phyloP scores from a whole-genome alignment of 208 protist species.

The Porcisia deanei region DNA sequence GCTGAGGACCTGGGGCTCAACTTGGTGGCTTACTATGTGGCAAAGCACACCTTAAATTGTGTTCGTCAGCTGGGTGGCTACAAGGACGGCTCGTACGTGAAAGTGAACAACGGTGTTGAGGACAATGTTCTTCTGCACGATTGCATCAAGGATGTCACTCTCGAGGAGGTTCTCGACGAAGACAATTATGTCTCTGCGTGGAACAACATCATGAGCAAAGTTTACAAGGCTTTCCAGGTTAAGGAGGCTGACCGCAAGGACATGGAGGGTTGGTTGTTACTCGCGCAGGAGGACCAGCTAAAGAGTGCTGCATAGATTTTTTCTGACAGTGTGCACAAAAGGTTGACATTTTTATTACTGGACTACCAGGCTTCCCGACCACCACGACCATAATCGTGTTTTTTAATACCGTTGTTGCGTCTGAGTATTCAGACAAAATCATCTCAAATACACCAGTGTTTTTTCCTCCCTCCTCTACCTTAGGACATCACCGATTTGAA shows the following conservation, averaged over 20 bases:
- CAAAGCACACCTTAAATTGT: slow-evolving; percentile 92
- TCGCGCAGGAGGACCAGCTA: slow-evolving; percentile 24
- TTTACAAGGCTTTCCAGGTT: slow-evolving; percentile 87
- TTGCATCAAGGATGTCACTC: slow-evolving; percentile 70
- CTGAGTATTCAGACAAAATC: not conserved
- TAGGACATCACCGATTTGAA: not conserved
- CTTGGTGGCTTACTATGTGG: slow-evolving; percentile 91
- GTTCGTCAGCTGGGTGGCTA: slow-evolving; percentile 89
- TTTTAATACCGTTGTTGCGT: not conserved
- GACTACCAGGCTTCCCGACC: not conserved
- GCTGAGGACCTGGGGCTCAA: slow-evolving; percentile 88
- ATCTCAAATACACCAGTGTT: not conserved
- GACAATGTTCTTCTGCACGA: slow-evolving; percentile 90
- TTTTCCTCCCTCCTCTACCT: not conserved
- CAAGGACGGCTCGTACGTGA: slow-evolving; percentile 89
- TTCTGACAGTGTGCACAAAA: not conserved
- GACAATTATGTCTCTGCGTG: slow-evolving; percentile 43
- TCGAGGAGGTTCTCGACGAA: slow-evolving; percentile 66
- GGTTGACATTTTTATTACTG: not conserved
- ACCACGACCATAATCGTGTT: not conserved
- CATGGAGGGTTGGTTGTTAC: slow-evolving; percentile 53
- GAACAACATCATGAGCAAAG: slow-evolving; percentile 75
- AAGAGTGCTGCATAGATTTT: slow-evolving; percentile 1
- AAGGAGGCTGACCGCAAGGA: slow-evolving; percentile 44
- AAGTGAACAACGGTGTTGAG: slow-evolving; percentile 87